A percentile compares a stretch with the other conserved stretches of the same genome.
These are phyloP conservation scores for Cercospora berteroae DNA, from an alignment of 2,329 filamentous ascomycete species.

Conservation along the genomic window DNA sequence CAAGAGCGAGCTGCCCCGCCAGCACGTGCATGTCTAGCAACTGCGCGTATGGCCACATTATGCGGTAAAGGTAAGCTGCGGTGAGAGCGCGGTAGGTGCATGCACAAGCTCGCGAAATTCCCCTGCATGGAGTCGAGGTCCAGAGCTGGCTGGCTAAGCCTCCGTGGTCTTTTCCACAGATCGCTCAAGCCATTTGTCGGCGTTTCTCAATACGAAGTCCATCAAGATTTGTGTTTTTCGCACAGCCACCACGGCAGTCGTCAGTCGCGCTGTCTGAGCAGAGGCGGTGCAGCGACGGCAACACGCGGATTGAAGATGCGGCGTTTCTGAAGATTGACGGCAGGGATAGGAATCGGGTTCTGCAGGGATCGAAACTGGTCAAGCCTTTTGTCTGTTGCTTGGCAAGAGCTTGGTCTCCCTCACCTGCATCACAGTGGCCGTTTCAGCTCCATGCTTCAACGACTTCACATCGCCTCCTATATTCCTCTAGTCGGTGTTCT, in stretches of 20 bases:
- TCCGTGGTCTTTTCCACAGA: neutral
- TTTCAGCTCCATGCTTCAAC: neutral
- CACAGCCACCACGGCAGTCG: neutral
- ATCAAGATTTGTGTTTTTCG: neutral
- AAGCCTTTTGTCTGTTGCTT: neutral
- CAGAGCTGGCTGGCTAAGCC: neutral
- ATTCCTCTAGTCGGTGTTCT: conserved; percentile 40
- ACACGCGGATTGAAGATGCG: neutral
- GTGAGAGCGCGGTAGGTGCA: neutral
- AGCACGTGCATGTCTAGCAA: neutral
- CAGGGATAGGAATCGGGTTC: neutral
- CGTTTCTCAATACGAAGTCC: neutral
- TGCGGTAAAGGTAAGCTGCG: neutral
- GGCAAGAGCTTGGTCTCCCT: neutral
- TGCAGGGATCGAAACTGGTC: neutral
- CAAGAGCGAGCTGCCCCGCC: neutral
- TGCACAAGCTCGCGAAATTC: neutral
- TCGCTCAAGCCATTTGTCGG: neutral
- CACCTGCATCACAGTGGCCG: neutral
- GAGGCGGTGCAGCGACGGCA: neutral
- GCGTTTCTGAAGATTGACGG: conserved; percentile 1
- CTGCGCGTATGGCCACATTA: neutral
- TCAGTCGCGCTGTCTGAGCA: neutral
- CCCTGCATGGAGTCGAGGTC: neutral
- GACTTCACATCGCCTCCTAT: conserved; percentile 1